Conservation (phyloP, 805 yeast species). For the Metschnikowia cubensis region DNA sequence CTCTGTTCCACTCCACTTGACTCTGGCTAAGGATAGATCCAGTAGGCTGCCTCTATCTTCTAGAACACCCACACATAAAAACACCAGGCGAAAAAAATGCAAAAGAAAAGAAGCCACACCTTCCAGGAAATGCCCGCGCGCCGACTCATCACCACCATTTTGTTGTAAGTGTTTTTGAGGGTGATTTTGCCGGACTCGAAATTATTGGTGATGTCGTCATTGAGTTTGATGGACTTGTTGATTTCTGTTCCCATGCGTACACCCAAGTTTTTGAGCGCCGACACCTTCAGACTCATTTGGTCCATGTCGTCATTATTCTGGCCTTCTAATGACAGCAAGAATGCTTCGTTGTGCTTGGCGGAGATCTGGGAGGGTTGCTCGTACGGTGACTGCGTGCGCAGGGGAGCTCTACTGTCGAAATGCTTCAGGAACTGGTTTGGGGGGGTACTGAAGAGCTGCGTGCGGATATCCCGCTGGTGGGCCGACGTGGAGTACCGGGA, state of each 20-base stretch:
- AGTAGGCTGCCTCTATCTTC: too few species aligned
- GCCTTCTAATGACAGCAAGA: conserved; percentile 40
- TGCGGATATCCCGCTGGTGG: conserved; percentile 41
- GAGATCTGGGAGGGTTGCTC: conserved; percentile 25
- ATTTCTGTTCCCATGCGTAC: conserved; percentile 42
- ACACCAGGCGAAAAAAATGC: conserved; percentile 34
- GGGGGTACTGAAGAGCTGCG: conserved; percentile 35
- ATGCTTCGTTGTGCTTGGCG: conserved; percentile 41
- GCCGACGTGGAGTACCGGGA: conserved; percentile 23
- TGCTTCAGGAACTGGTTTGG: conserved; percentile 11
- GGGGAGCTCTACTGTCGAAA: conserved; percentile 19
- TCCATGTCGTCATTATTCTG: conserved; percentile 42
- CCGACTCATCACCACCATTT: conserved; percentile 44
- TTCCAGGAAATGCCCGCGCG: conserved; percentile 44
- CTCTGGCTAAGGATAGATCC: too few species aligned
- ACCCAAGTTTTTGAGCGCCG: conserved; percentile 39
- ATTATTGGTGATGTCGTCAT: conserved; percentile 38
- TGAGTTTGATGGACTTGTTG: conserved; percentile 37
- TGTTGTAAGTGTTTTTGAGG: conserved; percentile 39
- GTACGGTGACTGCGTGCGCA: conserved; percentile 37
- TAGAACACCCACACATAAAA: conserved; percentile 39
- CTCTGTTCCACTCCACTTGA: too few species aligned
- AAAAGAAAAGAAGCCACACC: conserved; percentile 42
- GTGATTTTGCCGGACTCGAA: conserved; percentile 39
- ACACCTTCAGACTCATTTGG: conserved; percentile 38